Evolutionary conservation across 345 rosid genomes (phyloP), one percentile per base, ranked within the genome.

Genomic region (Arabidopsis suecica): DNA sequence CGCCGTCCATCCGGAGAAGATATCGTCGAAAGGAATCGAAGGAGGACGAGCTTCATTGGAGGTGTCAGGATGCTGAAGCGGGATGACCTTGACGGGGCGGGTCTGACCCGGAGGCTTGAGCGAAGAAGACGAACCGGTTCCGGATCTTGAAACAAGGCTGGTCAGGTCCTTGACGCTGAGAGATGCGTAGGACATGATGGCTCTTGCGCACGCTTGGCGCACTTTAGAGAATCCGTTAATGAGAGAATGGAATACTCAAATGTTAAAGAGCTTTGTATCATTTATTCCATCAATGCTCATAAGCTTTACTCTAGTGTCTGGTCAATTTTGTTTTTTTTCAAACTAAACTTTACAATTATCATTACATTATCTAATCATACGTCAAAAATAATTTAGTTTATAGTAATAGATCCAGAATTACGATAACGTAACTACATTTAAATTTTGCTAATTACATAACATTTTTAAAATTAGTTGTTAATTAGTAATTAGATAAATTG

Each of bases 51-150:
- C 47, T 0, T 44, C 59, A 38, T 64, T 44, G 20, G 90, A 68
- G 65, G 88, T 55, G 28, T 78, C 83, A 1, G 98, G 96, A 48
- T 90, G 95, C 82, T 77, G 96, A 4, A 94, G 84, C 34, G 89
- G 91, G 34, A 94, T 94, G 53, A 87, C 82, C 72, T 86, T 94
- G 22, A 91, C 88, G 68, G 91, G 87, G 40, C 93, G 93, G 80
- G 77, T 59, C n/a, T 72, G 69, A 60, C 77, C 63, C 54, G 82
- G 71, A 23, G 23, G 25, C 40, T 42, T 51, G 16, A 73, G 5
- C 9, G 73, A 63, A 14, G 77, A 69, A 8, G 81, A 72, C 78
- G 86, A 85, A 58, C 81, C 48, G 81, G 64, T 20, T 28, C 55
- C 65, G 60, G 70, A 70, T 65, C 65, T n/a, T 9, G 80, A 77